Percentiles rank a stretch among this genome's conserved stretches.
Conservation (phyloP, 2,329 filamentous ascomycete species). For the Xylaria hypoxylon region DNA sequence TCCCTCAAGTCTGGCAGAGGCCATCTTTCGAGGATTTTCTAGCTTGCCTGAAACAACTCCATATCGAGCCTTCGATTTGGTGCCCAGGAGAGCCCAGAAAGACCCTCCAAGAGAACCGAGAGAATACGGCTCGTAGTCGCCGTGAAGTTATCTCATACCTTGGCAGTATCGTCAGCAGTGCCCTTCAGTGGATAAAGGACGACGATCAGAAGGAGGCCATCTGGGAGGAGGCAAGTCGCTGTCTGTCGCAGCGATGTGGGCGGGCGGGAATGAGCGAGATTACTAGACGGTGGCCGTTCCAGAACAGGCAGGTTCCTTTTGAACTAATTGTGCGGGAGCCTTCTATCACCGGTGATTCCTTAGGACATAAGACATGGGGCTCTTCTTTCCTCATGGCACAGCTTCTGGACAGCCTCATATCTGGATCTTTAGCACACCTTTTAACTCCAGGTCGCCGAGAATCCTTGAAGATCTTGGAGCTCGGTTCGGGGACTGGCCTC, state of each 20-base stretch:
- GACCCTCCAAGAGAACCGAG: slow-evolving; percentile 57
- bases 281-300: slow-evolving; percentile 66
- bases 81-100: slow-evolving; percentile 59
- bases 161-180: slow-evolving; percentile 74
- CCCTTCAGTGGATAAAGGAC: slow-evolving; percentile 74
- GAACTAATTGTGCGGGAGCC: slow-evolving; percentile 85
- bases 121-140: slow-evolving; percentile 57
- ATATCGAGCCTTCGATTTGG: slow-evolving; percentile 77
- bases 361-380: slow-evolving; percentile 96
- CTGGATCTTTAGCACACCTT: slow-evolving; percentile 59
- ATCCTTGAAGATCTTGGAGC: slow-evolving; percentile 70
- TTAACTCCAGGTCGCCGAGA: slow-evolving; percentile 52
- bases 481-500: slow-evolving; percentile 92
- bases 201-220: slow-evolving; percentile 75
- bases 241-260: slow-evolving; percentile 88
- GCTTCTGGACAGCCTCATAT: slow-evolving; percentile 67
- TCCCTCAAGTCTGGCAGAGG: slow-evolving; percentile 85
- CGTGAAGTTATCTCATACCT: slow-evolving; percentile 73
- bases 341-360: slow-evolving; percentile 84
- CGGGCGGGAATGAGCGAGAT: slow-evolving; percentile 74
- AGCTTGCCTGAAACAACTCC: slow-evolving; percentile 73
- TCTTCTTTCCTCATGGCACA: slow-evolving; percentile 87
- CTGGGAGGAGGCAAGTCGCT: slow-evolving; percentile 82
- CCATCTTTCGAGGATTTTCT: slow-evolving; percentile 75
- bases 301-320: slow-evolving; percentile 56